Evolutionary conservation across 2,329 filamentous ascomycete species (phyloP).

Genomic region (Pseudogymnoascus sp.): DNA sequence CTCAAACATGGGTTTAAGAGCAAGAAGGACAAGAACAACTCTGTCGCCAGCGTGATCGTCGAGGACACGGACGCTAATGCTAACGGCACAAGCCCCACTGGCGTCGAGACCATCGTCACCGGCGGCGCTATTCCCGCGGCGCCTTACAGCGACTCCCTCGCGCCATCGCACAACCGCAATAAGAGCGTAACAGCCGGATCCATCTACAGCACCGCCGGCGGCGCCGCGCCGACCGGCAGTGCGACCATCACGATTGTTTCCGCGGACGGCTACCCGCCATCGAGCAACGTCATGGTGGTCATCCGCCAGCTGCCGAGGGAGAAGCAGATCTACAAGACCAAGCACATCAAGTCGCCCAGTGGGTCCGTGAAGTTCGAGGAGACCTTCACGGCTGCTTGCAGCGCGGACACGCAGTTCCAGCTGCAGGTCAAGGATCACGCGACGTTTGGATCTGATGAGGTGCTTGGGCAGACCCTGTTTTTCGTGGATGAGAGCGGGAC

Average conservation of each 20-base stretch:
- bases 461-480: slow-evolving; percentile 79
- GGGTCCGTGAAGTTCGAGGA: slow-evolving; percentile 67
- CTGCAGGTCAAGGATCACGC: slow-evolving; percentile 78
- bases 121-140: background rate
- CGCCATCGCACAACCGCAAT: slow-evolving; percentile 34
- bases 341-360: slow-evolving; percentile 67
- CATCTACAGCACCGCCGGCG: slow-evolving; percentile 51
- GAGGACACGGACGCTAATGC: slow-evolving; percentile 23
- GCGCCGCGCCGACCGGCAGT: slow-evolving; percentile 57
- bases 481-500: slow-evolving; percentile 75
- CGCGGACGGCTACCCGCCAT: slow-evolving; percentile 67
- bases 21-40: slow-evolving; percentile 46
- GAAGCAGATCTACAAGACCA: slow-evolving; percentile 87
- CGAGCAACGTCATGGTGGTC: slow-evolving; percentile 69
- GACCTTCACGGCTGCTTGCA: slow-evolving; percentile 68
- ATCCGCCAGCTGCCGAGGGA: slow-evolving; percentile 61
- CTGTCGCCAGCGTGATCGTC: slow-evolving; percentile 38
- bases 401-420: slow-evolving; percentile 79
- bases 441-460: slow-evolving; percentile 74
- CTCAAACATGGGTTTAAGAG: slow-evolving; percentile 75
- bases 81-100: slow-evolving; percentile 23
- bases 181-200: slow-evolving; percentile 59
- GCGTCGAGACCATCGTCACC: background rate
- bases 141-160: slow-evolving; percentile 12
- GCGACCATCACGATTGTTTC: slow-evolving; percentile 75